Percentiles rank a stretch among this genome's conserved stretches.
Evolutionary conservation across 1,284 basidiomycete species (phyloP).

Genomic region (Tylopilus sp.): DNA sequence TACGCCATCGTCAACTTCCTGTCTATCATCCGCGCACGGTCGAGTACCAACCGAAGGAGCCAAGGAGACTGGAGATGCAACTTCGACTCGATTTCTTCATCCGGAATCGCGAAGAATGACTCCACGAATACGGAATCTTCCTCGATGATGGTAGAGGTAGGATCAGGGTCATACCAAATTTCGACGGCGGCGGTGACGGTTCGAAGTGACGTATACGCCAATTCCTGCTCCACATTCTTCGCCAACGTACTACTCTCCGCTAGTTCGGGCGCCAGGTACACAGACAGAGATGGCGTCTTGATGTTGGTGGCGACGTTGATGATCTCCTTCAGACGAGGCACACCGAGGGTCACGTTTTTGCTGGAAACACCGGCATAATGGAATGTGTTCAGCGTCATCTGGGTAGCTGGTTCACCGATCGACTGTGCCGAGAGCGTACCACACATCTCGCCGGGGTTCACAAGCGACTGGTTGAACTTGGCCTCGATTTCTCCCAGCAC

Average conservation of each 20-base stretch:
- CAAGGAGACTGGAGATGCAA: conserved; percentile 93
- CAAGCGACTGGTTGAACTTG: conserved; percentile 90
- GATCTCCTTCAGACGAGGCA: conserved; percentile 96
- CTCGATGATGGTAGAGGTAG: conserved; percentile 90
- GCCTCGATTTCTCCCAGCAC: conserved; percentile 94
- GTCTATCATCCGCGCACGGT: conserved; percentile 97
- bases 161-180: conserved; percentile 98
- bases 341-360: conserved; percentile 98
- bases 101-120: conserved; percentile 99
- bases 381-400: conserved; percentile 98
- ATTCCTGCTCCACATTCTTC: conserved; percentile 88
- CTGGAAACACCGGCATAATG: conserved; percentile 98
- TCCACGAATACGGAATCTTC: conserved; percentile 97
- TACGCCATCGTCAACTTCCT: conserved; percentile 95
- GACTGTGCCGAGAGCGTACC: conserved; percentile 97
- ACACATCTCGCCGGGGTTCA: conserved; percentile 98
- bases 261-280: conserved; percentile 80
- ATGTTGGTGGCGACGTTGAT: conserved; percentile 99
- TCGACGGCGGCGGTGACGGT: conserved; percentile 96
- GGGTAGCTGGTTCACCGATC: conserved; percentile 98
- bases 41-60: conserved; percentile 95
- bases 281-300: conserved; percentile 94
- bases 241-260: conserved; percentile 60
- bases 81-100: conserved; percentile 92
- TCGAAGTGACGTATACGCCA: conserved; percentile 91